phyloP scores from a whole-genome alignment of 495 filamentous ascomycete genomes.

The Penicillium mononematosum region DNA sequence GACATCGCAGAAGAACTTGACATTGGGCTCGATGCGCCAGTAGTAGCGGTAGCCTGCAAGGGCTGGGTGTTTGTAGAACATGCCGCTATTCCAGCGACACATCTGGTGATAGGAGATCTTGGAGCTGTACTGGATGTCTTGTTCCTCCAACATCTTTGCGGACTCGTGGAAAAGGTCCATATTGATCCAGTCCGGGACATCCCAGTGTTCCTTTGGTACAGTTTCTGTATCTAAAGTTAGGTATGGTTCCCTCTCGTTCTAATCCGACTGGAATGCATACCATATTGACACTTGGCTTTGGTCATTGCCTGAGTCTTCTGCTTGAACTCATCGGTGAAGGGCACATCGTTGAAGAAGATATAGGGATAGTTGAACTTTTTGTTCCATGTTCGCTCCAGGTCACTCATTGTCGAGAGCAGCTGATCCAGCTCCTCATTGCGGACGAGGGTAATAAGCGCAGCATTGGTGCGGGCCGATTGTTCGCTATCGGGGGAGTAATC shows the following conservation, averaged over 20 bases:
- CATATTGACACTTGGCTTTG: slow-evolving; percentile 81
- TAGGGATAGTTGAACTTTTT: slow-evolving; percentile 99
- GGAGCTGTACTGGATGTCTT: slow-evolving; percentile 83
- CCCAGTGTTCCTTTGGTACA: slow-evolving; percentile 95
- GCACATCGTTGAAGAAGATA: slow-evolving; percentile 97
- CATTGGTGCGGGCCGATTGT: slow-evolving; percentile 81
- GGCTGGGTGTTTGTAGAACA: slow-evolving; percentile 96
- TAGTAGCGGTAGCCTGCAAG: slow-evolving; percentile 83
- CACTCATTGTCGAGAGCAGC: slow-evolving; percentile 81
- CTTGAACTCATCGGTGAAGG: slow-evolving; percentile 93
- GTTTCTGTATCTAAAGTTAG: slow-evolving; percentile 53
- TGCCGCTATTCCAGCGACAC: slow-evolving; percentile 98
- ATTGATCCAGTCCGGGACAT: slow-evolving; percentile 88
- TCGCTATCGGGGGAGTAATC: slow-evolving; percentile 70
- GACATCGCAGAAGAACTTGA: slow-evolving; percentile 98
- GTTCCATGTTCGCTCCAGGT: slow-evolving; percentile 95
- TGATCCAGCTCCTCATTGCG: slow-evolving; percentile 84
- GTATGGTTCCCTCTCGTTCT: background rate
- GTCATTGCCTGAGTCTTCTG: slow-evolving; percentile 69
- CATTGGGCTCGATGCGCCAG: slow-evolving; percentile 99
- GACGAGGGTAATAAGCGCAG: slow-evolving; percentile 87
- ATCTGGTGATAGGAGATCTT: slow-evolving; percentile 96
- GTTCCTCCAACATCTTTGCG: slow-evolving; percentile 74
- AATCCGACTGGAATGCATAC: slow-evolving; percentile 44
- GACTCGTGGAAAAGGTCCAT: slow-evolving; percentile 81